Evolutionary conservation across 2,329 filamentous ascomycete genomes (phyloP), one percentile per base, ranked within the genome.

Genomic region (Penicillium sp.): DNA sequence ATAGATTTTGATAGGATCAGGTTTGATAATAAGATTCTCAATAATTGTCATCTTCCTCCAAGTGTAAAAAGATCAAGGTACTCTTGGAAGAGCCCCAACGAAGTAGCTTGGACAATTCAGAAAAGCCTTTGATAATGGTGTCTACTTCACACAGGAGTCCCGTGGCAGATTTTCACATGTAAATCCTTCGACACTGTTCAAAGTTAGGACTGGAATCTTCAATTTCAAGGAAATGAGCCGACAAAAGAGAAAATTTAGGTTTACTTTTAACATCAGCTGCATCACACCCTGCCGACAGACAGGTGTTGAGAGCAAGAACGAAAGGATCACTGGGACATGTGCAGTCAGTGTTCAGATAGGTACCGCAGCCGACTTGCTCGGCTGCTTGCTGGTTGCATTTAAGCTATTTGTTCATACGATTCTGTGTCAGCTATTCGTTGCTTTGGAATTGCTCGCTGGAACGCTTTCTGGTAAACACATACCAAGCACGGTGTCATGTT

Each of bases 401-500:
- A 6, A 55, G 52, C 57, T 59, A 45, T 40, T 35, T 13, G 30
- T n/a, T 43, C 26, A 49, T n/a, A 3, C 13, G 13, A 16, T 11
- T 11, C 30, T 49, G 22, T 26, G 33, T 49, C 35, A 28, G 40
- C 16, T 8, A 4, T 28, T 3, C 6, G 6, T 40, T 26, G 42
- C 45, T n/a, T 35, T 6, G 2, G 10, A n/a, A 48, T 16, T 1
- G 6, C 4, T 2, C 11, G 1, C 6, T 11, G 3, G 1, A 2
- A n/a, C 11, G 40, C 11, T 53, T 14, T 4, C 28, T n/a, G 22
- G 16, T 6, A 25, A 4, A 43, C 57, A 13, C 57, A 8, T 59
- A 59, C 57, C 57, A 59, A 37, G 19, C 57, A 59, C 13, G 57
- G 57, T 1, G 57, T 55, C 57, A 59, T 59, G 35, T 52, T 35